Evolutionary conservation across 2,329 filamentous ascomycete species (phyloP).

Genomic region (Curvularia hawaiiensis): DNA sequence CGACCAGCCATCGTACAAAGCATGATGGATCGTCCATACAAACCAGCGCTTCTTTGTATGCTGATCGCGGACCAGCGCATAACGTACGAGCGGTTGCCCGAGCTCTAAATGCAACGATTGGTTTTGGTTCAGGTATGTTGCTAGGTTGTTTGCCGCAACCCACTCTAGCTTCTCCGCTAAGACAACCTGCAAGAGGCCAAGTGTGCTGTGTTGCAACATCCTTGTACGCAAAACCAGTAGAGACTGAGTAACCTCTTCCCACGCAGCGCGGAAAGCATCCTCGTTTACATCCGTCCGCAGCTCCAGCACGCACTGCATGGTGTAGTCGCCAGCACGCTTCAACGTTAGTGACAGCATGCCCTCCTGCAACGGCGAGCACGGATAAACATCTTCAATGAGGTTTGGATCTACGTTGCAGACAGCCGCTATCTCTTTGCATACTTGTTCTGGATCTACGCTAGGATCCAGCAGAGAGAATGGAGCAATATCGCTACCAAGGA

Average conservation of each 20-base stretch:
- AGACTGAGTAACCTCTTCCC: neutral
- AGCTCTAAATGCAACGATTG: conserved; percentile 3
- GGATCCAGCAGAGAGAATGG: conserved; percentile 1
- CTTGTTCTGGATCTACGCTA: neutral
- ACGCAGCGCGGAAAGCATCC: conserved; percentile 3
- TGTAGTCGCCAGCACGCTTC: conserved; percentile 58
- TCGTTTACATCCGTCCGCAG: neutral
- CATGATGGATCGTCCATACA: conserved; percentile 46
- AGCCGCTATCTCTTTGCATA: neutral
- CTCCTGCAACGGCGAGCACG: conserved; percentile 61
- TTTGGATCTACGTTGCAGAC: neutral
- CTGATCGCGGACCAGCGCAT: conserved; percentile 11
- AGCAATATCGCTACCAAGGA: neutral
- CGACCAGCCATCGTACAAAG: conserved; percentile 42
- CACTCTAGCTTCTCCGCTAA: conserved; percentile 16
- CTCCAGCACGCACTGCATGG: conserved; percentile 44
- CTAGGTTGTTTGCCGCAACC: conserved; percentile 1
- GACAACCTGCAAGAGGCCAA: conserved; percentile 21
- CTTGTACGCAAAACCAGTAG: conserved; percentile 9
- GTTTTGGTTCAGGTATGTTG: conserved; percentile 9
- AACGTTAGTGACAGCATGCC: conserved; percentile 59
- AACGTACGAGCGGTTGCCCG: conserved; percentile 19
- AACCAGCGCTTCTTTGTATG: conserved; percentile 18
- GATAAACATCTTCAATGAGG: conserved; percentile 58
- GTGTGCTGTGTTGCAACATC: neutral